Evolutionary conservation across 257 asterid species (phyloP).

Genomic region (Vinca minor): DNA sequence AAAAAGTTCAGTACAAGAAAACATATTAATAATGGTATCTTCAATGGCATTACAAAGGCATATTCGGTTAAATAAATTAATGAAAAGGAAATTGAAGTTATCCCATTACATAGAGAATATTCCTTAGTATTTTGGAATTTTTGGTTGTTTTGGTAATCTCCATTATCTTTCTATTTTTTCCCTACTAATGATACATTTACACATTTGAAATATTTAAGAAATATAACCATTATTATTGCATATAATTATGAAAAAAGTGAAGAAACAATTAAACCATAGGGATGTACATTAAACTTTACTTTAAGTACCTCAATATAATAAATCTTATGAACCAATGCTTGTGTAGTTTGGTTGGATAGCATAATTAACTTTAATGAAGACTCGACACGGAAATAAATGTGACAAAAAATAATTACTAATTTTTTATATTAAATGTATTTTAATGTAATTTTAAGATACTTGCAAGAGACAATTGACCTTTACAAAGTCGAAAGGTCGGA

Average conservation of each 20-base stretch:
- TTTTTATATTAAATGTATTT: not conserved
- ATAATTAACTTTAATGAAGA: not conserved
- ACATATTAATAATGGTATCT: not conserved
- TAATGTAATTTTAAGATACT: not conserved
- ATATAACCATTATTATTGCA: not conserved
- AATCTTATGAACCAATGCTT: not conserved
- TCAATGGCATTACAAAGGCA: not conserved
- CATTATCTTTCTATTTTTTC: too few relatives aligned
- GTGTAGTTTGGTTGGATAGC: not conserved
- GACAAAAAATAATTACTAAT: not conserved
- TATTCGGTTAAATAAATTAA: not conserved
- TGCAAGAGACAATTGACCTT: slow-evolving; percentile 11
- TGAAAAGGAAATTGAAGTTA: not conserved
- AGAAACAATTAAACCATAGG: not conserved
- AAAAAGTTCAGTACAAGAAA: not conserved
- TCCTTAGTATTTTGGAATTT: not conserved
- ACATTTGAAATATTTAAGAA: not conserved
- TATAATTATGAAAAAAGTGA: not conserved
- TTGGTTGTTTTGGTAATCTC: too few relatives aligned
- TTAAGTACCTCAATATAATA: not conserved
- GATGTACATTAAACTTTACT: not conserved
- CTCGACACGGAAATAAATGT: not conserved
- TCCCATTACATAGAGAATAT: slow-evolving; percentile 2
- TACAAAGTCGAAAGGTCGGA: slow-evolving; percentile 9
- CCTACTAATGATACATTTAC: not conserved